Conservation (phyloP, 1,139 yeast genomes). For the Hyphopichia buzzinii region DNA sequence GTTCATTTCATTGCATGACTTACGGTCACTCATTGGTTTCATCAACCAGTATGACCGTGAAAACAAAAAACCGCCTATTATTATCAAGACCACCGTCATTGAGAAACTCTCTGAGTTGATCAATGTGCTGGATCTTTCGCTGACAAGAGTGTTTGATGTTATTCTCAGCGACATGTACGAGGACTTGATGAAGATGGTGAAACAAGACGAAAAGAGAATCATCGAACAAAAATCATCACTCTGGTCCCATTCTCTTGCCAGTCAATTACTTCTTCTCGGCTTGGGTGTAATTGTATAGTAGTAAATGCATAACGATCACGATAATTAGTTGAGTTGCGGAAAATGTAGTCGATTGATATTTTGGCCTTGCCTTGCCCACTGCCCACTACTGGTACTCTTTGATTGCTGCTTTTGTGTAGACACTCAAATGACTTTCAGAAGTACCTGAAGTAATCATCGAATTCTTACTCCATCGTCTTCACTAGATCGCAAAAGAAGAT, state of each 20-base stretch:
- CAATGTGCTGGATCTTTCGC: slow-evolving; percentile 45
- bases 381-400: too few species aligned
- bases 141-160: slow-evolving; percentile 51
- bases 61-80: slow-evolving; percentile 27
- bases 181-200: slow-evolving; percentile 53
- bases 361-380: too few species aligned
- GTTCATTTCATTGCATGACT: slow-evolving; percentile 56
- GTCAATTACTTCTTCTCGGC: slow-evolving; percentile 57
- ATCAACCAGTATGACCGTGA: slow-evolving; percentile 42
- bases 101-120: slow-evolving; percentile 56
- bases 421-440: too few species aligned
- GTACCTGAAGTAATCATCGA: too few species aligned
- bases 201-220: slow-evolving; percentile 47
- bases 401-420: too few species aligned
- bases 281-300: slow-evolving; percentile 54
- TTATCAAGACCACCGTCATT: slow-evolving; percentile 57
- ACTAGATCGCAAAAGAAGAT: too few species aligned
- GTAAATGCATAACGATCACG: too few species aligned
- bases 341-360: too few species aligned
- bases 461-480: too few species aligned
- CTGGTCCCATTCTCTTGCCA: slow-evolving; percentile 63
- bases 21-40: slow-evolving; percentile 59
- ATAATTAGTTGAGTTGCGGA: too few species aligned
- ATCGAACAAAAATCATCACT: slow-evolving; percentile 44
- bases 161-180: slow-evolving; percentile 59